A percentile compares a stretch with the other conserved stretches of the same genome.
phyloP scores from a whole-genome alignment of 2,329 filamentous ascomycete genomes.

The Aspergillus aculeatinus region DNA sequence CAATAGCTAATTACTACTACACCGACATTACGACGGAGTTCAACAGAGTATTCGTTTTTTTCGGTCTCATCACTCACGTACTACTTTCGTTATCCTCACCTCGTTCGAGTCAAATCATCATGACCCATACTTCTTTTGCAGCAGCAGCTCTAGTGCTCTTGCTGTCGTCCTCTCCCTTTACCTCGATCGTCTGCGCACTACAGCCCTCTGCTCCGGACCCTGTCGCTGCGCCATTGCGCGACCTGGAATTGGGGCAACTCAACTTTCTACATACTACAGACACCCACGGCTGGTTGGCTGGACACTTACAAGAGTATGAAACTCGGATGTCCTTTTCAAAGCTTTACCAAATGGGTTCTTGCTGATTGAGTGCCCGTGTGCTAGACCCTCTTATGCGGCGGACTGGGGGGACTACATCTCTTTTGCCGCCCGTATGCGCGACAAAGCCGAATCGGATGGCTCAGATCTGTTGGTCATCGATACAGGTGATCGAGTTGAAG shows the following conservation, averaged over 20 bases:
- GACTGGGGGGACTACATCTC: conserved; percentile 99
- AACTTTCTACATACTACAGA: conserved; percentile 98
- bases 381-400: conserved; percentile 81
- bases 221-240: conserved; percentile 75
- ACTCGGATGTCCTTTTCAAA: neutral
- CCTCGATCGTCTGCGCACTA: conserved; percentile 46
- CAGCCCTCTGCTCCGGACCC: conserved; percentile 82
- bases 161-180: conserved; percentile 19
- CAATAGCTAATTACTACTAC: neutral
- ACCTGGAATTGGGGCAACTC: conserved; percentile 86
- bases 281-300: conserved; percentile 92
- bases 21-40: neutral
- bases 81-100: no score
- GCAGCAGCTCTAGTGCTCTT: conserved; percentile 11
- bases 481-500: conserved; percentile 89
- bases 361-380: conserved; percentile 20
- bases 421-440: conserved; percentile 78
- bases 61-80: no score
- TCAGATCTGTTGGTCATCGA: conserved; percentile 90
- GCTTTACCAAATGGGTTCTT: conserved; percentile 1
- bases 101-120: neutral
- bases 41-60: neutral
- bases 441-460: conserved; percentile 73
- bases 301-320: conserved; percentile 82
- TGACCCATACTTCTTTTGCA: neutral